Base-by-base conservation (phyloP, 2,329 filamentous ascomycete genomes). In the Ophiocordyceps camponoti-leonardi region DNA sequence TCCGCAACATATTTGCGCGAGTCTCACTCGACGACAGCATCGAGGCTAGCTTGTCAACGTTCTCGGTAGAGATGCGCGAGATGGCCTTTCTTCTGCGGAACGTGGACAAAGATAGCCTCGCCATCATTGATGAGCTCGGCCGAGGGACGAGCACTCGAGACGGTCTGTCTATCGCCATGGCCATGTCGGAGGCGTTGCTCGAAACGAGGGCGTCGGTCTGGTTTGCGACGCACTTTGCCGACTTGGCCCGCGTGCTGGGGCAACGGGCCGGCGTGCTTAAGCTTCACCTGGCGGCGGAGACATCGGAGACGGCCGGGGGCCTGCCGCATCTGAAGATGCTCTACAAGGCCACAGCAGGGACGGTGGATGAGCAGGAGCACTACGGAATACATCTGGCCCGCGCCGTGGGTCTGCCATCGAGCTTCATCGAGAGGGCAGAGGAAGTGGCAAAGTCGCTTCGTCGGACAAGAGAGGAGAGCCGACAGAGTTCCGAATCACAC, bases 21-120 rank as follows among this genome's bases (percentile, higher is more conserved):
- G 72, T 94, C 10, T 90, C 87, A 0, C 83, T 85, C 39, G 83
- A 94, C 46, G 88, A 96, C 60, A 86, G 75, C 49, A 82, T 94
- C 20, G 86, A 94, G 63, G 81, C 83, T 16, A 96, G 94, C 50
- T 75, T 94, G 22, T 96, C 90, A 0, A 94, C 86, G 0, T 98
- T 96, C 58, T 86, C 88, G 0, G 74, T 86, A 0, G 92, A 98
- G 61, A 96, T 98, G 92, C 75, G 86, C 40, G 92, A 96, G 55
- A 93, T 90, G 66, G 86, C 88, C 0, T 94, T 93, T 58, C 95
- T 98, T 46, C 65, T 96, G 1, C 72, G 74, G 45, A 94, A 94
- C 55, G 76, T 95, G 46, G 81, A 87, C 51, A 69, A 71, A 7
- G 74, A 77, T 43, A 90, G 84, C 52, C 70, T 94, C 53, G 79